phyloP scores from a whole-genome alignment of 108 stramenopile species.

The Cyclotella choctawhatcheeana region DNA sequence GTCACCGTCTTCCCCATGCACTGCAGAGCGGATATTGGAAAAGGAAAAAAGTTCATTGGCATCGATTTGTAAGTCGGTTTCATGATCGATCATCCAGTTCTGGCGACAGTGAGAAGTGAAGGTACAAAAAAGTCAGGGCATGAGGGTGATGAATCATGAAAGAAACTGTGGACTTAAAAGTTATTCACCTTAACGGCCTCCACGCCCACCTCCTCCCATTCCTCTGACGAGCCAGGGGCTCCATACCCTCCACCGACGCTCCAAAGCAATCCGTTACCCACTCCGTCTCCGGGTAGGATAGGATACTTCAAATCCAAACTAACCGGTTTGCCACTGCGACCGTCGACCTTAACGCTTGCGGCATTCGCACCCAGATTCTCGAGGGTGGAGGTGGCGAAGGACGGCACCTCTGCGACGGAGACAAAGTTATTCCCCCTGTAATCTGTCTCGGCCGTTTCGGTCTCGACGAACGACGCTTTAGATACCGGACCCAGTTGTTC shows the following conservation, averaged over 20 bases:
- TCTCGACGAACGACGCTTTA: conserved; percentile 2
- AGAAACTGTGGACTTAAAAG: not conserved
- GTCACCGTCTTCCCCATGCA: conserved; percentile 18
- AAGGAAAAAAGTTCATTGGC: conserved; percentile 17
- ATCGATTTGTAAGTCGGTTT: conserved; percentile 16
- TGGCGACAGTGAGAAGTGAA: not conserved
- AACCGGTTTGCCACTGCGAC: conserved; percentile 4
- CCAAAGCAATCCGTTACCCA: conserved; percentile 29
- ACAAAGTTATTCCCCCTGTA: not conserved
- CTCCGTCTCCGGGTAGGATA: conserved; percentile 21
- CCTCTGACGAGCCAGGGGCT: not conserved
- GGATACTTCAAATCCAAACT: conserved; percentile 4
- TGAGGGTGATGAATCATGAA: not conserved
- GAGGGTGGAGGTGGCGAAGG: not conserved
- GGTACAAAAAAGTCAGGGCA: not conserved
- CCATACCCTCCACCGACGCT: conserved; percentile 20
- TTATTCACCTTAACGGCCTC: conserved; percentile 16
- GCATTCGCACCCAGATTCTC: not conserved
- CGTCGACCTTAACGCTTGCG: conserved; percentile 12
- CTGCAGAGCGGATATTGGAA: conserved; percentile 6
- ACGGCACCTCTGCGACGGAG: no score
- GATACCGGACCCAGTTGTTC: not conserved
- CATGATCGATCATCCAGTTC: conserved; percentile 14
- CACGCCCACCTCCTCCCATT: conserved; percentile 11
- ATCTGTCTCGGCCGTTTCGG: not conserved